Percentiles rank a stretch among this genome's conserved stretches.
These are phyloP conservation scores for Dictyostelium brefeldianum DNA, from an alignment of 78 protist species.

Conservation along the genomic window DNA sequence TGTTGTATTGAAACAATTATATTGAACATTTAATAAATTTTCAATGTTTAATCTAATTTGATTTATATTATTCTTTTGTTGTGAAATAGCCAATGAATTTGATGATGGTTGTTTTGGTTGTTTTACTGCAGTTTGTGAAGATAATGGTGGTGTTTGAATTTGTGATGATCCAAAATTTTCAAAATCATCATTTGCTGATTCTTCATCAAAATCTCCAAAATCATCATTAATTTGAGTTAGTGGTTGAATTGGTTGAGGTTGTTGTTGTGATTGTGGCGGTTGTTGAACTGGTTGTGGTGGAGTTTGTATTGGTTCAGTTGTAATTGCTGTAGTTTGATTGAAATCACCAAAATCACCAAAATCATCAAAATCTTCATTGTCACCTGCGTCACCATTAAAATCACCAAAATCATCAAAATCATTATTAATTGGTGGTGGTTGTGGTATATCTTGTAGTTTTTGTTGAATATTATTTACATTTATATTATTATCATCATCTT, in stretches of 20 bases:
- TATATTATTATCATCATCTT: neutral
- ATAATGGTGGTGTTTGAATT: neutral
- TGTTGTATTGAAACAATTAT: neutral
- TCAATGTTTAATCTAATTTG: neutral
- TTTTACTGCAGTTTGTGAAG: neutral
- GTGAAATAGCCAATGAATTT: neutral
- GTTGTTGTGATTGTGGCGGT: neutral
- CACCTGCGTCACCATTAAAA: neutral
- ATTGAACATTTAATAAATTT: neutral
- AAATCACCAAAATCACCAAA: constrained; percentile 20
- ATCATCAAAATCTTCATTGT: constrained; percentile 18
- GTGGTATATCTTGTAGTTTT: neutral
- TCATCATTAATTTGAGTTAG: neutral
- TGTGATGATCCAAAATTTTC: constrained; percentile 4
- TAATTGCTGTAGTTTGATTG: neutral
- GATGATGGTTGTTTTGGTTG: neutral
- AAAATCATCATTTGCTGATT: constrained; percentile 11
- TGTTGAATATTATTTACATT: neutral
- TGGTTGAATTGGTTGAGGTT: neutral
- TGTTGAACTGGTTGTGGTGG: neutral
- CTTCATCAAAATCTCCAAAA: constrained; percentile 15
- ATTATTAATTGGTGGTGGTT: constrained; percentile 1
- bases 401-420: constrained; percentile 21
- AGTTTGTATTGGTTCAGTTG: neutral
- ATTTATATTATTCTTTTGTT: constrained; percentile 3